phyloP scores from a whole-genome alignment of 768 basidiomycete genomes.

The Leccinum aurantiacum region DNA sequence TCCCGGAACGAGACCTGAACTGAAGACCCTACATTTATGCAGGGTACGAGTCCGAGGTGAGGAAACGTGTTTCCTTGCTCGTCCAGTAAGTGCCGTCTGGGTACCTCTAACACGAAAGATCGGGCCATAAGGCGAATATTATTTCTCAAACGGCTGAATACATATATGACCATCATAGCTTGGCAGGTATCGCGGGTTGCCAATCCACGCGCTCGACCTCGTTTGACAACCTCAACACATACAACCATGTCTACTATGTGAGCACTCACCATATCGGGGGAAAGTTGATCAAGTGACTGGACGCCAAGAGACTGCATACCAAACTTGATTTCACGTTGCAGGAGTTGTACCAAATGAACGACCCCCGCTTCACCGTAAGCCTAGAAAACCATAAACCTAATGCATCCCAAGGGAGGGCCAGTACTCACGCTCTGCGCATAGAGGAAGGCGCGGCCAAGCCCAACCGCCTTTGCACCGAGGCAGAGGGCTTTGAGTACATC shows the following conservation, averaged over 20 bases:
- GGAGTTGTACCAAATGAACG: constrained; percentile 60
- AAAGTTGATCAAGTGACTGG: constrained; percentile 58
- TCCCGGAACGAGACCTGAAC: not conserved
- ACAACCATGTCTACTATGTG: not conserved
- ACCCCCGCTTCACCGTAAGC: constrained; percentile 77
- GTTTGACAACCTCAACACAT: constrained; percentile 4
- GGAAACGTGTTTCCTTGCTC: constrained; percentile 21
- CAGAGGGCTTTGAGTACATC: constrained; percentile 91
- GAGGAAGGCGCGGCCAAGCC: constrained; percentile 82
- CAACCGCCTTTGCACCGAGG: constrained; percentile 84
- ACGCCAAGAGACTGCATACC: constrained; percentile 79
- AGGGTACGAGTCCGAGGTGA: constrained; percentile 1
- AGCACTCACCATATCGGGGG: constrained; percentile 66
- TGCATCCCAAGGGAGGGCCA: not conserved
- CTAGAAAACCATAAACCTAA: constrained; percentile 36
- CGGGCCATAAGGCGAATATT: no score
- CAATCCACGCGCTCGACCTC: constrained; percentile 69
- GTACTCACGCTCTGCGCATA: constrained; percentile 76
- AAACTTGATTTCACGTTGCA: constrained; percentile 75
- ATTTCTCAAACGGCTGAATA: not conserved
- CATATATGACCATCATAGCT: constrained; percentile 15
- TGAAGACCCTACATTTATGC: constrained; percentile 19
- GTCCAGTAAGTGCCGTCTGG: constrained; percentile 20
- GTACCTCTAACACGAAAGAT: no score
- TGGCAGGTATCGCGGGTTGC: constrained; percentile 42